Evolutionary conservation across 2,329 filamentous ascomycete species (phyloP), one percentile per base, ranked within the genome.

Genomic region (Pyricularia sp.): DNA sequence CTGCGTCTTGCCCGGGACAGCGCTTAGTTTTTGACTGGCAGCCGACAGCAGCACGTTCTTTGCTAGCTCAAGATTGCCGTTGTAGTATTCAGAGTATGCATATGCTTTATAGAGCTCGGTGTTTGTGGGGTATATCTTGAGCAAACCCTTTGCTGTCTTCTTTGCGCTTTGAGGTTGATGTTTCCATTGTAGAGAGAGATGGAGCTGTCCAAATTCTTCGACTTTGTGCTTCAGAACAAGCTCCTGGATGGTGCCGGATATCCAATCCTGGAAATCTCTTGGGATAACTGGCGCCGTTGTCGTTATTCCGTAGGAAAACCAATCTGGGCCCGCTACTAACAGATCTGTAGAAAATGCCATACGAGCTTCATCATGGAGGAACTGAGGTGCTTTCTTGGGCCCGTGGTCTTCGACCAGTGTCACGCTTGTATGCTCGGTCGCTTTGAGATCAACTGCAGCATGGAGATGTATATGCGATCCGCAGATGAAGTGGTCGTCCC

Each of bases 61-160:
- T 4, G 90, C 89, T 65, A 87, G 80, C 0, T 86, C 82, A 1
- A 75, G 72, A 28, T 90, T 89, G 0, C 83, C 86, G 33, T 84
- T 84, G 1, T 81, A 80, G 72, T 79, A 83, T 77, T 97, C 92
- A 3, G 93, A 86, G 17, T 92, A 79, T 0, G 90, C 92, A 74
- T 94, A 97, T 0, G 89, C 87, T 72, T 93, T 91, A 78, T 96
- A 97, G 0, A 97, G 81, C 17, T 83, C 81, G 3, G 92, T 76
- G 72, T 88, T 90, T 0, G 86, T 82, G 0, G 88, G 82, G 69
- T 87, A 85, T 65, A 83, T 83, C 75, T 91, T 94, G n/a, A 97
- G 78, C 0, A 97, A 80, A 7, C 79, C 78, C 74, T 92, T 97
- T 0, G 92, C 92, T 7, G 84, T 81, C 75, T 92, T 96, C 72